These are phyloP conservation scores for Leccinum pachyderme DNA, from an alignment of 1,284 basidiomycete genomes.

Conservation along the genomic window DNA sequence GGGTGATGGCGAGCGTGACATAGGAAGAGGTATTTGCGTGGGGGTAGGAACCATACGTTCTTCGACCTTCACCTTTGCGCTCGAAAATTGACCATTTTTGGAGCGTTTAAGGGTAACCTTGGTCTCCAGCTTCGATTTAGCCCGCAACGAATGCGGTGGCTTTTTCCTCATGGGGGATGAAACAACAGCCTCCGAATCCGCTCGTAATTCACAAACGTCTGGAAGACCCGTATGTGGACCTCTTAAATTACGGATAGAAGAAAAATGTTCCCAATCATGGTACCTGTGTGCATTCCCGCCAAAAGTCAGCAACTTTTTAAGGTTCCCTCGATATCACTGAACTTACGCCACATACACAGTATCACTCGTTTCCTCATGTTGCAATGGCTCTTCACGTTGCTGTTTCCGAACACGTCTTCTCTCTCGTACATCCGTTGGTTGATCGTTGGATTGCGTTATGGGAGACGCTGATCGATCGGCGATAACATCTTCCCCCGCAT, in stretches of 20 bases:
- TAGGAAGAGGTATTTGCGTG: slow-evolving; percentile 39
- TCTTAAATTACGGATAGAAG: slow-evolving; percentile 83
- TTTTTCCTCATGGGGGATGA: slow-evolving; percentile 33
- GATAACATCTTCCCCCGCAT: slow-evolving; percentile 45
- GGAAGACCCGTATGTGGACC: slow-evolving; percentile 84
- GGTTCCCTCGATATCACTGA: slow-evolving; percentile 7
- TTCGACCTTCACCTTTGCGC: slow-evolving; percentile 26
- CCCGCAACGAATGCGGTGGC: slow-evolving; percentile 17
- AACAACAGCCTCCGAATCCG: slow-evolving; percentile 25
- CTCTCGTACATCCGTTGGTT: slow-evolving; percentile 34
- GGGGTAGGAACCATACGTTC: slow-evolving; percentile 23
- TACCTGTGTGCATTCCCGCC: slow-evolving; percentile 48
- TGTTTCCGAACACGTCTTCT: slow-evolving; percentile 26
- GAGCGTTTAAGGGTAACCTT: slow-evolving; percentile 33
- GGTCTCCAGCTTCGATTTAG: slow-evolving; percentile 21
- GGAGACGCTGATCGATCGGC: slow-evolving; percentile 27
- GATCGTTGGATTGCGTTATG: slow-evolving; percentile 28
- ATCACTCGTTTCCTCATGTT: slow-evolving; percentile 31
- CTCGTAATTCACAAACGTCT: slow-evolving; percentile 56
- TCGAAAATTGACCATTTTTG: slow-evolving; percentile 29
- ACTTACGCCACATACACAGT: slow-evolving; percentile 82
- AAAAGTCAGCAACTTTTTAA: slow-evolving; percentile 12
- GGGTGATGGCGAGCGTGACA: slow-evolving; percentile 49
- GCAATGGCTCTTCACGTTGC: slow-evolving; percentile 30
- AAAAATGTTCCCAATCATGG: slow-evolving; percentile 93